phyloP scores from a whole-genome alignment of 2,329 filamentous ascomycete genomes.

The Aspergillus pseudotamarii region DNA sequence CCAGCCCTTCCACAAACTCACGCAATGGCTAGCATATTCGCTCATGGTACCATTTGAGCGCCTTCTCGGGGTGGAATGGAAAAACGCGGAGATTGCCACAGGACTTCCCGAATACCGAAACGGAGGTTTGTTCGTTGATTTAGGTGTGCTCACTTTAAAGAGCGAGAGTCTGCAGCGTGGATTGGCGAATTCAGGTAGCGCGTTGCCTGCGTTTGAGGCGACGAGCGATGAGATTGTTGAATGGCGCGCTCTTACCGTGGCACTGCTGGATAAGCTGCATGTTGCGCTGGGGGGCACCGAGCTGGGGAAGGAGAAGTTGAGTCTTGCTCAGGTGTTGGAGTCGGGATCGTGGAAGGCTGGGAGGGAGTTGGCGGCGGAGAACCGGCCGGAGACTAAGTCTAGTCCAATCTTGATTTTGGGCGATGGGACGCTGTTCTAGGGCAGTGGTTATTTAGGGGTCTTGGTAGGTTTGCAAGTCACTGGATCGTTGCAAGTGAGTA shows the following conservation, averaged over 20 bases:
- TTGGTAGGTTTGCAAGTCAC: not conserved
- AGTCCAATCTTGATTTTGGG: slow-evolving; percentile 44
- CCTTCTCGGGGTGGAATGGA: slow-evolving; percentile 56
- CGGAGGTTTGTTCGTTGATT: slow-evolving; percentile 68
- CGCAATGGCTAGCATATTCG: slow-evolving; percentile 74
- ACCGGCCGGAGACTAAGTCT: slow-evolving; percentile 35
- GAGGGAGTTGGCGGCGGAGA: slow-evolving; percentile 39
- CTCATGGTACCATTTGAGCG: slow-evolving; percentile 67
- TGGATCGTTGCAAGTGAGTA: not conserved
- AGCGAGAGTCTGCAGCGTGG: slow-evolving; percentile 48
- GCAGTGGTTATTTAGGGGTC: not conserved
- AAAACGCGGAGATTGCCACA: slow-evolving; percentile 60
- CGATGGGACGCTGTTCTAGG: slow-evolving; percentile 44
- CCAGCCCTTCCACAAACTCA: slow-evolving; percentile 64
- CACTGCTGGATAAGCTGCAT: slow-evolving; percentile 60
- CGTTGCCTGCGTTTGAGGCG: slow-evolving; percentile 56
- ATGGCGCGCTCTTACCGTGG: slow-evolving; percentile 67
- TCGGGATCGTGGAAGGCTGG: slow-evolving; percentile 58
- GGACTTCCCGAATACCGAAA: slow-evolving; percentile 74
- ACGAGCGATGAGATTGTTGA: slow-evolving; percentile 66
- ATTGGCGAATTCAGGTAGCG: slow-evolving; percentile 45
- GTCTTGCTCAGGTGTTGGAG: slow-evolving; percentile 56
- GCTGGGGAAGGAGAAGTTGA: slow-evolving; percentile 42
- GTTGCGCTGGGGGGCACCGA: slow-evolving; percentile 49
- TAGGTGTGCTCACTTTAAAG: slow-evolving; percentile 58